phyloP scores from a whole-genome alignment of 2,329 filamentous ascomycete species.

The Fusarium sp. region DNA sequence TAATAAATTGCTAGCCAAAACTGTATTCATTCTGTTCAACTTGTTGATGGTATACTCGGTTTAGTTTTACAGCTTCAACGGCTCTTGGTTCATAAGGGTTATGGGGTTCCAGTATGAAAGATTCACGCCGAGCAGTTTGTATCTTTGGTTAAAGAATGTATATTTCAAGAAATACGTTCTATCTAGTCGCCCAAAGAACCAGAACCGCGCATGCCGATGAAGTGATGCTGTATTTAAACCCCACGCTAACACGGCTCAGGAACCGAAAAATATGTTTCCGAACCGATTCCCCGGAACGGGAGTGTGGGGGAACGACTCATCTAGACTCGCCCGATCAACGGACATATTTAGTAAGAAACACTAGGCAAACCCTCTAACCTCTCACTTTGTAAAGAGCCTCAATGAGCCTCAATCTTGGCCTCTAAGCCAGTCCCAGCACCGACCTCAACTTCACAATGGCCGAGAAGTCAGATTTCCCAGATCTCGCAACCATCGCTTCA shows the following conservation, averaged over 20 bases:
- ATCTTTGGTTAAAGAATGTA: too few relatives aligned
- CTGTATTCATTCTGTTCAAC: too few relatives aligned
- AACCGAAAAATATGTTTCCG: not conserved
- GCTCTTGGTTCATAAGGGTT: not conserved
- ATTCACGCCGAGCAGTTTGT: too few relatives aligned
- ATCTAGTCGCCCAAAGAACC: not conserved
- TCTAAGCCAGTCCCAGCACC: not conserved
- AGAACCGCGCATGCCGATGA: accelerated
- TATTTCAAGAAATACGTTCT: too few relatives aligned
- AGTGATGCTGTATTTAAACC: not conserved
- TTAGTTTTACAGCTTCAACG: not conserved
- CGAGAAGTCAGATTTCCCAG: conserved; percentile 1
- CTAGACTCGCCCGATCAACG: not conserved
- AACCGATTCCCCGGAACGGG: conserved; percentile 14
- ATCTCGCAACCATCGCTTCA: not conserved
- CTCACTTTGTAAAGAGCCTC: not conserved
- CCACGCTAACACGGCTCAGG: not conserved
- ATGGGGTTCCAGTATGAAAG: too few relatives aligned
- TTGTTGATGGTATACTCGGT: not conserved
- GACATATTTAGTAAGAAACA: not conserved
- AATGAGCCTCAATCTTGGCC: not conserved
- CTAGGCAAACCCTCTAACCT: not conserved
- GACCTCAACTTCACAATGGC: not conserved
- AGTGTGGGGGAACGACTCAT: not conserved
- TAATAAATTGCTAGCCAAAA: not conserved